Base-by-base conservation (phyloP, 2,329 filamentous ascomycete genomes). In the Colletotrichum destructivum region DNA sequence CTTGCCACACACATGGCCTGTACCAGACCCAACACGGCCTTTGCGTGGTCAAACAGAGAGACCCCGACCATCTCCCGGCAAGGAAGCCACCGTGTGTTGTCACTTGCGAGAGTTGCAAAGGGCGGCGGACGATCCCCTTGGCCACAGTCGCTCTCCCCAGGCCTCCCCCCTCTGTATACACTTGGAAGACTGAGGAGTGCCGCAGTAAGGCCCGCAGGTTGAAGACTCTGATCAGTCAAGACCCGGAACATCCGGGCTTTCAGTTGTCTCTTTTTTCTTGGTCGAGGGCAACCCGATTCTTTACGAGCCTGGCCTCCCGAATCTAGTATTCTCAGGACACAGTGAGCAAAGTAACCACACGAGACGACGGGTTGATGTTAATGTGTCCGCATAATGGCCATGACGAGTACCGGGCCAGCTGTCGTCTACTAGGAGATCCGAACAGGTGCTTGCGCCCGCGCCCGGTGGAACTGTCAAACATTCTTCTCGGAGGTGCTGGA, bases 11-110 rank as follows among this genome's bases (percentile, higher is more conserved):
- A 61, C 69, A 69, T 49, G 35, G 54, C 18, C 59, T 63, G 69
- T 64, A 69, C 65, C 69, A 59, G 46, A 42, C 59, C 59, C 16
- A 62, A 68, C 44, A 67, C 23, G 44, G 64, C 68, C 68, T n/a
- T 35, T 51, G 47, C 52, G 15, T 47, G 47, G 63, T 56, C 56
- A 51, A 67, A 71, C 44, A 60, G 38, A 68, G 35, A 62, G 62
- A n/a, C 51, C 57, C 65, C n/a, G 35, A 23, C 66, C 51, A 40
- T 62, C 40, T 56, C 38, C 59, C 35, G 35, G 65, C 49, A 56
- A 59, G 38, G 51, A 55, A 18, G 44, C 56, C 57, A 51, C 52
- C 47, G 52, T 70, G 66, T 62, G 70, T 61, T 66, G 49, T 65
- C 57, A 66, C 42, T 72, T 57, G 62, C 52, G 51, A 72, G 52